Base-by-base conservation (phyloP, 495 filamentous ascomycete genomes). In the Aspergillus asperescens region DNA sequence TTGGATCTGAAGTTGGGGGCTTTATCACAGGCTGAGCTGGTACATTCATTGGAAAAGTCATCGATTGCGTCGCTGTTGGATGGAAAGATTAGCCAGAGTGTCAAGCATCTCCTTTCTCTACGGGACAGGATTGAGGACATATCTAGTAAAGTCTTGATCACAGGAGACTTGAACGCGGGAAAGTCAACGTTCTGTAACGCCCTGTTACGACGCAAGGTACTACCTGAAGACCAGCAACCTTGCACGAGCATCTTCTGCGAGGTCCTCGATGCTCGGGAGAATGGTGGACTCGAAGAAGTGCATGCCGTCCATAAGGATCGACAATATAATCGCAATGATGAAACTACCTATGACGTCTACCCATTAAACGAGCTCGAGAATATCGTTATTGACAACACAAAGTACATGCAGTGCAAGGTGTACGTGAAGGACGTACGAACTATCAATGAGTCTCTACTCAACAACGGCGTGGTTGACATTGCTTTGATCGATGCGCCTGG, bases 131-230 rank as follows among this genome's bases (percentile, higher is more conserved):
- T 98, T 45, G 92, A 96, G 62, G 93, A 98, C 71, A 97, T 88
- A 0, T 88, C 92, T 3, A 97, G 94, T 71, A 98, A 97, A 70
- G 94, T 98, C 13, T 64, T 98, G 58, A 84, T 98, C n/a, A 98
- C 93, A 10, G 93, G 93, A 61, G 93, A 98, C 70, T 68, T 97
- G 42, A 98, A 98, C 65, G 92, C 93, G 12, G 93, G 93, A 61
- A 98, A 98, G 64, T 98, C 93, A 9, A 97, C 93, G 5, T 97
- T 98, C 59, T 98, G 93, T 74, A 98, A 98, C 70, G 94, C 93
- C 8, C 72, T 98, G 19, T 72, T 98, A 31, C 85, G 93, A 37
- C 84, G 90, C 51, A 96, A 96, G 69, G 79, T 98, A 13, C 73
- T 98, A 13, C 93, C 93, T 4, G 93, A 96, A 71, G 94, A 97